phyloP scores from a whole-genome alignment of 129 eudicot species.

The Flaveria robusta region DNA sequence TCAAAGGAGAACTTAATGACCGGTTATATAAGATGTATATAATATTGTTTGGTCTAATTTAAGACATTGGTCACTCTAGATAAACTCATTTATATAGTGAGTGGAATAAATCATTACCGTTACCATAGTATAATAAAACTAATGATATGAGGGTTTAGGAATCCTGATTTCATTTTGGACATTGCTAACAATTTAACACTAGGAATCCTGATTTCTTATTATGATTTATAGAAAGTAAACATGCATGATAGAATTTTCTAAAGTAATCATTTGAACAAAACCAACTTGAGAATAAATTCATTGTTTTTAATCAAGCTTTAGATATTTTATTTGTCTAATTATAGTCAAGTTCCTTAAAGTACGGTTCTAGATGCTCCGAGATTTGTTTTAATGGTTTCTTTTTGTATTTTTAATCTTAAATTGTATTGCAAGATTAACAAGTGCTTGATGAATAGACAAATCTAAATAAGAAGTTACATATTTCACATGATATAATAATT shows the following conservation, averaged over 20 bases:
- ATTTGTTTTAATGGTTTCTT: constrained; percentile 10
- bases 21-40: too few relatives aligned
- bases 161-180: not conserved
- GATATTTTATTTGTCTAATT: not conserved
- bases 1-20: too few relatives aligned
- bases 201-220: too few relatives aligned
- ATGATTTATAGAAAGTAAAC: not conserved
- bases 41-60: too few relatives aligned
- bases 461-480: not conserved
- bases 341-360: constrained; percentile 15
- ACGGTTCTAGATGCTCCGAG: constrained; percentile 4
- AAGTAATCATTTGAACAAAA: not conserved
- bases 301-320: not conserved
- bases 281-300: constrained; percentile 1
- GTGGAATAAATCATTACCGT: not conserved
- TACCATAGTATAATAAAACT: not conserved
- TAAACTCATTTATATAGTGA: not conserved
- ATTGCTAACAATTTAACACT: not conserved
- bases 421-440: not conserved
- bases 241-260: not conserved
- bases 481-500: not conserved
- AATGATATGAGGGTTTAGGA: not conserved
- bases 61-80: not conserved
- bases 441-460: not conserved
- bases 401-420: not conserved